Evolutionary conservation across 1,284 basidiomycete genomes (phyloP).

Genomic region (Ceratobasidium sp.): DNA sequence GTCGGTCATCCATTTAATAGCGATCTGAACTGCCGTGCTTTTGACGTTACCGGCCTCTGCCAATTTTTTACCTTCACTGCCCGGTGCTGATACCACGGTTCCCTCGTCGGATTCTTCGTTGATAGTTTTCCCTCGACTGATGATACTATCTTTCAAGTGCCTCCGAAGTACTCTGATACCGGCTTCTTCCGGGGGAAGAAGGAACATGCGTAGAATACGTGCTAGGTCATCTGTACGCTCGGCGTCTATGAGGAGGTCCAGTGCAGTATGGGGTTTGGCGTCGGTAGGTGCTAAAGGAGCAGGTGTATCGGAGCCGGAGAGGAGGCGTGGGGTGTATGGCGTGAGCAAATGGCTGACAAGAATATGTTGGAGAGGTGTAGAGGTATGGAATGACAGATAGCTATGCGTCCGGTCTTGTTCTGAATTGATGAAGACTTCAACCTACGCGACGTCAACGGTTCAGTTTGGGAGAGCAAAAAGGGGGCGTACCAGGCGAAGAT

Average conservation of each 20-base stretch:
- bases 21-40: conserved; percentile 57
- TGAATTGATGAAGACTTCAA: conserved; percentile 83
- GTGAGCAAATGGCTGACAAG: conserved; percentile 50
- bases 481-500: conserved; percentile 77
- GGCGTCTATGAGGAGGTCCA: conserved; percentile 89
- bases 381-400: conserved; percentile 86
- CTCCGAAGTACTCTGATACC: conserved; percentile 57
- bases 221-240: conserved; percentile 83
- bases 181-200: conserved; percentile 66
- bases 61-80: conserved; percentile 66
- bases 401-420: conserved; percentile 91
- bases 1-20: conserved; percentile 95
- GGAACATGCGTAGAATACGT: conserved; percentile 85
- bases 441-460: conserved; percentile 64
- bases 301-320: conserved; percentile 15
- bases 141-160: conserved; percentile 81
- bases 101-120: conserved; percentile 66
- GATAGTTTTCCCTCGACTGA: conserved; percentile 83
- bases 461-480: not conserved
- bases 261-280: conserved; percentile 80
- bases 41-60: conserved; percentile 63
- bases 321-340: conserved; percentile 31
- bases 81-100: conserved; percentile 49
- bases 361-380: conserved; percentile 76
- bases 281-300: conserved; percentile 78